A percentile compares a stretch with the other conserved stretches of the same genome.
These are phyloP conservation scores for Pestalotiopsis sp. DNA, from an alignment of 2,329 filamentous ascomycete genomes.

Conservation along the genomic window DNA sequence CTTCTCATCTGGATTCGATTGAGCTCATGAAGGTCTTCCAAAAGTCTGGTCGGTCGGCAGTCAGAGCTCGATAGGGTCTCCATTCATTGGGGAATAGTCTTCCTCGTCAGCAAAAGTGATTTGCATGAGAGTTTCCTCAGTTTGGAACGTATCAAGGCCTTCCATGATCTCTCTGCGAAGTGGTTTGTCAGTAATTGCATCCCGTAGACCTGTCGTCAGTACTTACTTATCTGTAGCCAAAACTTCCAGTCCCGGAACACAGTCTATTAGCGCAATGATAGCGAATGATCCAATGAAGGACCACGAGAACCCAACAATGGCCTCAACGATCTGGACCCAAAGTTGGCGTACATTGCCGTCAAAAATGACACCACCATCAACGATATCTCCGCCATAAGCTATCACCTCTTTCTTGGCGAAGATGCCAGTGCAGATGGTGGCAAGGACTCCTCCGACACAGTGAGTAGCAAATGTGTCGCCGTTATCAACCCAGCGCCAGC, in stretches of 20 bases:
- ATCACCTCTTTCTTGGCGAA: slow-evolving; percentile 54
- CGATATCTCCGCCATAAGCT: slow-evolving; percentile 50
- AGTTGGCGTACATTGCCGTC: slow-evolving; percentile 53
- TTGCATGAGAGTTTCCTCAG: slow-evolving; percentile 48
- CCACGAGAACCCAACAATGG: slow-evolving; percentile 52
- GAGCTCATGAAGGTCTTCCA: background rate
- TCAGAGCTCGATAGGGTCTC: slow-evolving; percentile 19
- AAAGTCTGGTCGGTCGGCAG: background rate
- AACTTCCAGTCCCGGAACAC: slow-evolving; percentile 53
- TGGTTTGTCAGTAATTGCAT: background rate
- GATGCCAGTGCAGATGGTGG: slow-evolving; percentile 52
- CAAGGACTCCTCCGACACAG: slow-evolving; percentile 52
- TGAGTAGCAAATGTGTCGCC: slow-evolving; percentile 59
- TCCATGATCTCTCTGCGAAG: slow-evolving; percentile 42
- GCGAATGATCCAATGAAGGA: slow-evolving; percentile 50
- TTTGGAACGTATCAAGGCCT: slow-evolving; percentile 52
- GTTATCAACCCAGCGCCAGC: slow-evolving; percentile 55
- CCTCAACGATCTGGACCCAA: slow-evolving; percentile 53
- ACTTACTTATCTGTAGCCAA: slow-evolving; percentile 53
- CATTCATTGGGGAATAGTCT: slow-evolving; percentile 23
- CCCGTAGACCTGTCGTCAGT: background rate
- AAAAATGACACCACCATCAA: slow-evolving; percentile 53
- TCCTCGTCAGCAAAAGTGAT: slow-evolving; percentile 25
- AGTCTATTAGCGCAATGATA: slow-evolving; percentile 53
- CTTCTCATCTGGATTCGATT: background rate